A percentile compares a stretch with the other conserved stretches of the same genome.
These are phyloP conservation scores for Alternaria dauci DNA, from an alignment of 2,329 filamentous ascomycete species.

Conservation along the genomic window DNA sequence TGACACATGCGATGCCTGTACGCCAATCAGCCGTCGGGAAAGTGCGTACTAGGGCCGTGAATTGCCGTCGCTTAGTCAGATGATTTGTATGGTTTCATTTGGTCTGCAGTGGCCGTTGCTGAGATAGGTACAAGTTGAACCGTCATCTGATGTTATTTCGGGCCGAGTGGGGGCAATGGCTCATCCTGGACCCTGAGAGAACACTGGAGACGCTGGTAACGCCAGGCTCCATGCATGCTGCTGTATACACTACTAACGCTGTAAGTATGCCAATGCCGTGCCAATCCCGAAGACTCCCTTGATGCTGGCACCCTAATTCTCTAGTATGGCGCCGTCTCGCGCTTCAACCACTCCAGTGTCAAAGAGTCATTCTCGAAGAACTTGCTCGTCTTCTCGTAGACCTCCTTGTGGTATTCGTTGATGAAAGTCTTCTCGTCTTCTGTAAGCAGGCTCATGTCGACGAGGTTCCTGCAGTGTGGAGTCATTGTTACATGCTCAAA, in stretches of 20 bases:
- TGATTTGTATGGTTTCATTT: conserved; percentile 10
- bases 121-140: conserved; percentile 4
- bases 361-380: conserved; percentile 78
- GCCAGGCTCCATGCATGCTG: conserved; percentile 23
- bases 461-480: conserved; percentile 88
- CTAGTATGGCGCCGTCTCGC: conserved; percentile 74
- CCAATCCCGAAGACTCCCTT: conserved; percentile 24
- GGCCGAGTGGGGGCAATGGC: conserved; percentile 19
- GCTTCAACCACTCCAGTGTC: conserved; percentile 81
- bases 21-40: conserved; percentile 26
- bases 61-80: conserved; percentile 37
- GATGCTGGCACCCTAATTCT: not conserved
- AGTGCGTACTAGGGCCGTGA: conserved; percentile 24
- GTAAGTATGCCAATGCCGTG: conserved; percentile 27
- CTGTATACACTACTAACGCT: conserved; percentile 21
- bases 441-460: conserved; percentile 77
- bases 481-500: conserved; percentile 99
- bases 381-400: conserved; percentile 79
- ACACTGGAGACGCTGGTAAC: conserved; percentile 18
- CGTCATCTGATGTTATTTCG: conserved; percentile 13
- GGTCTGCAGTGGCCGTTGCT: conserved; percentile 1
- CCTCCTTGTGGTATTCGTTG: conserved; percentile 82
- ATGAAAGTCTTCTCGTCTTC: conserved; percentile 82
- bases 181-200: conserved; percentile 13
- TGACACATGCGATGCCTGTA: conserved; percentile 30